These are phyloP conservation scores for Tulasnella sp. DNA, from an alignment of 768 basidiomycete species.

Conservation along the genomic window DNA sequence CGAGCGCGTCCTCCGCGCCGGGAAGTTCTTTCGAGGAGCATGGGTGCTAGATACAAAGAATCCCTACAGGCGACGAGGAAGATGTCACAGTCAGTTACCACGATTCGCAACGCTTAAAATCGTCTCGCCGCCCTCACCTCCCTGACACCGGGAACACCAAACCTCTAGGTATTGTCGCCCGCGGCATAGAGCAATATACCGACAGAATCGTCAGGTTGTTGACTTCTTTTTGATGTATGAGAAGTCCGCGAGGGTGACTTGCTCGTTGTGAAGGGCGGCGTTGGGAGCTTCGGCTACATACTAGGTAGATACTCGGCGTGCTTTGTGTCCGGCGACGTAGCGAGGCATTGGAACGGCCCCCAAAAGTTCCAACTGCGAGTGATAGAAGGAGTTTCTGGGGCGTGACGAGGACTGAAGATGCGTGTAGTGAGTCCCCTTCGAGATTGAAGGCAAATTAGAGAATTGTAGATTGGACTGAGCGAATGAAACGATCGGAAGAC, in stretches of 20 bases:
- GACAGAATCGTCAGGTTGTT: constrained; percentile 69
- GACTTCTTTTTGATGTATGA: constrained; percentile 66
- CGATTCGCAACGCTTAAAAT: not conserved
- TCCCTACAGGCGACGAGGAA: not conserved
- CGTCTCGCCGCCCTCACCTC: constrained; percentile 29
- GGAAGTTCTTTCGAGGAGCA: no score
- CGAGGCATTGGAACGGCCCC: constrained; percentile 71
- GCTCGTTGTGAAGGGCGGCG: constrained; percentile 83
- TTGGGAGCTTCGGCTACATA: no score
- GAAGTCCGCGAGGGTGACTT: constrained; percentile 82
- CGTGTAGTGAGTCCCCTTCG: no score
- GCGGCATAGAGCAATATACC: constrained; percentile 96
- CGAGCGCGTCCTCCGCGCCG: no score
- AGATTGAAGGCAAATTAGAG: no score
- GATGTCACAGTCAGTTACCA: not conserved
- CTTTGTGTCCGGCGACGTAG: constrained; percentile 88
- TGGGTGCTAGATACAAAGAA: no score
- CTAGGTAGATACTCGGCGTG: no score
- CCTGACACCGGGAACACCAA: constrained; percentile 93
- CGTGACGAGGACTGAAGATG: constrained; percentile 74
- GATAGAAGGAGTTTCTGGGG: constrained; percentile 93
- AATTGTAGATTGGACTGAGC: not conserved
- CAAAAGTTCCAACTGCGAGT: constrained; percentile 87
- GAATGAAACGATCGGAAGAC: constrained; percentile 32
- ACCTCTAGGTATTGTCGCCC: constrained; percentile 90